Base-by-base conservation (phyloP, 73 alveolate species). In the Paramecium pentaurelia region DNA sequence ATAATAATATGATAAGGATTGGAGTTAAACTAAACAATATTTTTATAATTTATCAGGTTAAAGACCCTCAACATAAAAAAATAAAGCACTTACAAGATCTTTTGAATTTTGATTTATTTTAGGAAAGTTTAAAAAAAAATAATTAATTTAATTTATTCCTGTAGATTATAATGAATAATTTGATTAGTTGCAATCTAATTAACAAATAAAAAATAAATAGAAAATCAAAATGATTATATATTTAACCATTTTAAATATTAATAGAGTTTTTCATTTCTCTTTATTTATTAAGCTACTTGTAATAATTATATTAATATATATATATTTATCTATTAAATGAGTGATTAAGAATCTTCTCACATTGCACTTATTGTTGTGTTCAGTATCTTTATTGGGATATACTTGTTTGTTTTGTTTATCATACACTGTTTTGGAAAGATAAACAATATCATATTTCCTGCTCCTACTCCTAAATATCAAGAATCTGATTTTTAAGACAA, bases 1-100 rank as follows among this genome's bases (percentile, higher is more conserved):
- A 73, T 32, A 73, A 37, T 36, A 20, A 20, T 22, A 30, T 32
- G 87, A 73, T 37, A 34, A 20, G 16, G 87, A 73, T 16, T 73
- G 87, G 87, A 37, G 7, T 10, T 30, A 73, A 73, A 73, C 87
- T 16, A 73, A 73, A 36, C 60, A 73, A 73, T 73, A 73, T 38
- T 36, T 36, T 9, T 73, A 73, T 25, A 73, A 73, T 37, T 73
- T 73, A 73, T 2, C 60, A 36, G 60, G 87, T 4, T 14, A 9
- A 2, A 73, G 87, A 18, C 47, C 87, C 34, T 73, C 37, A 22
- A 37, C 60, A 30, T 40, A 73, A 20, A 73, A 64, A 64, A 32
- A 28, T 64, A 64, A 34, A 12, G 51, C 84, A 64, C 84, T 34
- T 64, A 34, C 25, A 28, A 32, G 47, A 12, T 64, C 84, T 64